These are phyloP conservation scores for Schizothecium vesticola DNA, from an alignment of 495 filamentous ascomycete species.

Conservation along the genomic window DNA sequence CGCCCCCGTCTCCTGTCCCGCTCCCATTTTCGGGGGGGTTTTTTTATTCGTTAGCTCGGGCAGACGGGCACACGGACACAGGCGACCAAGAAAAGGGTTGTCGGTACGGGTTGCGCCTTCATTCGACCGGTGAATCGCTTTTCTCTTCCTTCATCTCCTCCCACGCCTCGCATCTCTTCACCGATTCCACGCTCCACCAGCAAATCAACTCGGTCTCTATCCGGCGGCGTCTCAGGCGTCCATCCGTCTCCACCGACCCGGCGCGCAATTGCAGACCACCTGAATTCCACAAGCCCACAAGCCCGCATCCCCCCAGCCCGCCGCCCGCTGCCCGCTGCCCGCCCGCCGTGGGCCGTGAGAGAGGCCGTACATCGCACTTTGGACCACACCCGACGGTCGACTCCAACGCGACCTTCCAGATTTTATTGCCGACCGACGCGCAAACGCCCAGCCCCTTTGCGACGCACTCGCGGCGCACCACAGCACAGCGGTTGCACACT, in stretches of 20 bases:
- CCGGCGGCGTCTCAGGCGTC: not conserved
- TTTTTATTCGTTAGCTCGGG: constrained; percentile 5
- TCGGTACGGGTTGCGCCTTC: constrained; percentile 19
- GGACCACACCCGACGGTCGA: not conserved
- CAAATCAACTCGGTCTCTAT: constrained; percentile 5
- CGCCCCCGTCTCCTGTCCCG: constrained; percentile 2
- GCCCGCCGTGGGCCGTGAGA: not conserved
- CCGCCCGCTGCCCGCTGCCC: not conserved
- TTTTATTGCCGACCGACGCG: not conserved
- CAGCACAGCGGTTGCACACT: not conserved
- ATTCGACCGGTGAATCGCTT: constrained; percentile 29
- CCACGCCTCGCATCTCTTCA: constrained; percentile 15
- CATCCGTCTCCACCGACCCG: constrained; percentile 18
- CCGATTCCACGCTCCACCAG: constrained; percentile 26
- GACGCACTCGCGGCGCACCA: not conserved
- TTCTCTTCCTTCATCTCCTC: constrained; percentile 27
- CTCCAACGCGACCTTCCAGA: not conserved
- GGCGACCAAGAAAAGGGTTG: constrained; percentile 12
- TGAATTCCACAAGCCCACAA: not conserved
- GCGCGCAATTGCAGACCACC: not conserved
- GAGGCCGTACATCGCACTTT: not conserved
- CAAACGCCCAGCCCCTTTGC: not conserved
- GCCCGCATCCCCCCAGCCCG: not conserved
- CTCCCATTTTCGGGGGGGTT: not conserved
- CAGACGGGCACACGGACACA: not conserved